Evolutionary conservation across 352 stramenopile species (phyloP).

Genomic region (Phytophthora capsici): DNA sequence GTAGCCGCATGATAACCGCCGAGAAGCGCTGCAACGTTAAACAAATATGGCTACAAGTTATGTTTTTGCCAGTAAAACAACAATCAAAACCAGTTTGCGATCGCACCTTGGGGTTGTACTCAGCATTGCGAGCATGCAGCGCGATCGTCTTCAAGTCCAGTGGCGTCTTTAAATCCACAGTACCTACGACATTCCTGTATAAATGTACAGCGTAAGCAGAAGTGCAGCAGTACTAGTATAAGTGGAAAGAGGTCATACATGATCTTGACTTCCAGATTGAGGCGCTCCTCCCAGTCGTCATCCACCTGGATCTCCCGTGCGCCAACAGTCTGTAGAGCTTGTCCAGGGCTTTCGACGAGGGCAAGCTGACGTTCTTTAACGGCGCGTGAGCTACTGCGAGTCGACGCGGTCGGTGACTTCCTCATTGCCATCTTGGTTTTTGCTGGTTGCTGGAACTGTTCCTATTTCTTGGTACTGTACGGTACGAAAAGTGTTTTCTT

Average conservation of each 20-base stretch:
- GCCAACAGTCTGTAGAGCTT: constrained; percentile 50
- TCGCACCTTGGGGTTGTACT: constrained; percentile 98
- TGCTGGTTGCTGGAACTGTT: too few species aligned
- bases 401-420: constrained; percentile 23
- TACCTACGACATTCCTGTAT: constrained; percentile 94
- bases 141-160: constrained; percentile 98
- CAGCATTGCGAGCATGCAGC: constrained; percentile 97
- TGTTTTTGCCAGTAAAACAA: background rate
- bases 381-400: constrained; percentile 47
- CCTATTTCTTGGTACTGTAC: too few species aligned
- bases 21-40: constrained; percentile 86
- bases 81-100: background rate
- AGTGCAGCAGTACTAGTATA: too few species aligned
- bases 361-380: constrained; percentile 81
- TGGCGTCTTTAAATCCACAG: constrained; percentile 94
- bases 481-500: too few species aligned
- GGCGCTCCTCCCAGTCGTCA: constrained; percentile 81
- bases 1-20: constrained; percentile 95
- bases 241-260: constrained; percentile 48
- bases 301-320: constrained; percentile 74
- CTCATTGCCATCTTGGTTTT: constrained; percentile 9
- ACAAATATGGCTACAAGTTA: too few species aligned
- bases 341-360: constrained; percentile 52
- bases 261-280: constrained; percentile 84
- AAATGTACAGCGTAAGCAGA: background rate